These are phyloP conservation scores for Phytomonas sp. DNA, from an alignment of 208 protist species.

Conservation along the genomic window DNA sequence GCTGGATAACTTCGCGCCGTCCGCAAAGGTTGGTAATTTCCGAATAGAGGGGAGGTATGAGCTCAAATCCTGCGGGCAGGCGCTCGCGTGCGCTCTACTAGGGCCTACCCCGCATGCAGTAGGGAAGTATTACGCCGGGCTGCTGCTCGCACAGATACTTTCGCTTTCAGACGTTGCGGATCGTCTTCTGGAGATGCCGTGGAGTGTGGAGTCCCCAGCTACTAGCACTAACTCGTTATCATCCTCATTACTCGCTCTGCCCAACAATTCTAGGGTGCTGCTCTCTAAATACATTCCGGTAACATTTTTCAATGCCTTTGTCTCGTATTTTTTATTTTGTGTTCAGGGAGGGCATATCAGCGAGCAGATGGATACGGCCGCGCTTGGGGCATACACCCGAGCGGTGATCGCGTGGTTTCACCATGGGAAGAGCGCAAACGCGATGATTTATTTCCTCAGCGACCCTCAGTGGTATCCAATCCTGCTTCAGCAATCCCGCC, in stretches of 20 bases:
- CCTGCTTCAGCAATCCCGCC: constrained; percentile 35
- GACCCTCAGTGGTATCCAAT: constrained; percentile 30
- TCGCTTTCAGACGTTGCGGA: constrained; percentile 17
- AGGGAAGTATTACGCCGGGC: constrained; percentile 67
- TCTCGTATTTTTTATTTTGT: constrained; percentile 38
- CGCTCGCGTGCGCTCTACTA: not conserved
- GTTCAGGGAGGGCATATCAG: constrained; percentile 30
- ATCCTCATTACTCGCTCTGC: too few relatives aligned
- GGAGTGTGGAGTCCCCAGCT: not conserved
- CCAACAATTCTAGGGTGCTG: too few relatives aligned
- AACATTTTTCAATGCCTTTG: constrained; percentile 41
- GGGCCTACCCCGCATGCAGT: constrained; percentile 12
- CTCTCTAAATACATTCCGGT: not conserved
- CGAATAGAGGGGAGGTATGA: too few relatives aligned
- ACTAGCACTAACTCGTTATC: constrained; percentile 1
- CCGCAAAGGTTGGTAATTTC: too few relatives aligned
- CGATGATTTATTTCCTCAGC: too few relatives aligned
- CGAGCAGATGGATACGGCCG: constrained; percentile 50
- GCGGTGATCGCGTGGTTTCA: constrained; percentile 47
- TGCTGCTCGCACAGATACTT: constrained; percentile 43
- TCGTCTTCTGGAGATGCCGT: constrained; percentile 14
- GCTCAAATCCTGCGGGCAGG: not conserved
- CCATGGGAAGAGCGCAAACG: too few relatives aligned
- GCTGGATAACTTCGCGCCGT: constrained; percentile 1
- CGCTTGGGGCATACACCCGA: constrained; percentile 50